Evolutionary conservation across 2,329 filamentous ascomycete genomes (phyloP).

Genomic region (Colletotrichum tofieldiae): DNA sequence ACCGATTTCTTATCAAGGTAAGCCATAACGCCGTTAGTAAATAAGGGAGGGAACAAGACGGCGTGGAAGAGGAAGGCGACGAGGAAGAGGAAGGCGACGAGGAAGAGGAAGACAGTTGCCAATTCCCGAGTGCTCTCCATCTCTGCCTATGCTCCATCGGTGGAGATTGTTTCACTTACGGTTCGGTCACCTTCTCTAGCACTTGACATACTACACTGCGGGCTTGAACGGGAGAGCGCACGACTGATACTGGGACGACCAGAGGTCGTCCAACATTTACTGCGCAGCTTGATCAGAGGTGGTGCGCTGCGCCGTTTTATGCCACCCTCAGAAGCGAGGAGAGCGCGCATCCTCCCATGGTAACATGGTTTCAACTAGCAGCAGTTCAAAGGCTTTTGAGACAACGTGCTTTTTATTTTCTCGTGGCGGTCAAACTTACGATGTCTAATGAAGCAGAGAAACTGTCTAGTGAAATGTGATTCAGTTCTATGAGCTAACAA

Average conservation of each 20-base stretch:
- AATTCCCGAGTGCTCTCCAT: background rate
- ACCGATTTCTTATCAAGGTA: no score
- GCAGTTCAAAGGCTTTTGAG: background rate
- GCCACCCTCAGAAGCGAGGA: background rate
- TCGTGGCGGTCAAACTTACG: background rate
- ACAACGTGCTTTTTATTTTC: background rate
- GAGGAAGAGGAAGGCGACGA: no score
- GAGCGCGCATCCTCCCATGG: background rate
- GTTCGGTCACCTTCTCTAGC: background rate
- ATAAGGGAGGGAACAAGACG: no score
- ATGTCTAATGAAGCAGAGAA: background rate
- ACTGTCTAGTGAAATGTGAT: background rate
- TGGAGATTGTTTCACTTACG: background rate
- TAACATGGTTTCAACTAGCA: background rate
- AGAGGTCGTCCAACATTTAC: background rate
- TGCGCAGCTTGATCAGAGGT: background rate
- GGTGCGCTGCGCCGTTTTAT: background rate
- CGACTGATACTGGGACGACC: background rate
- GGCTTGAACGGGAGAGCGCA: background rate
- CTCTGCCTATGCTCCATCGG: background rate
- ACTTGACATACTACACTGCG: background rate
- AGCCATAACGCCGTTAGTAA: no score
- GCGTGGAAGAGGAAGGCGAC: no score
- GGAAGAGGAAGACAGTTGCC: background rate
- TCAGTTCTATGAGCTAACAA: background rate